These are phyloP conservation scores for Tolypocladium paradoxum DNA, from an alignment of 2,329 filamentous ascomycete genomes.

Conservation along the genomic window DNA sequence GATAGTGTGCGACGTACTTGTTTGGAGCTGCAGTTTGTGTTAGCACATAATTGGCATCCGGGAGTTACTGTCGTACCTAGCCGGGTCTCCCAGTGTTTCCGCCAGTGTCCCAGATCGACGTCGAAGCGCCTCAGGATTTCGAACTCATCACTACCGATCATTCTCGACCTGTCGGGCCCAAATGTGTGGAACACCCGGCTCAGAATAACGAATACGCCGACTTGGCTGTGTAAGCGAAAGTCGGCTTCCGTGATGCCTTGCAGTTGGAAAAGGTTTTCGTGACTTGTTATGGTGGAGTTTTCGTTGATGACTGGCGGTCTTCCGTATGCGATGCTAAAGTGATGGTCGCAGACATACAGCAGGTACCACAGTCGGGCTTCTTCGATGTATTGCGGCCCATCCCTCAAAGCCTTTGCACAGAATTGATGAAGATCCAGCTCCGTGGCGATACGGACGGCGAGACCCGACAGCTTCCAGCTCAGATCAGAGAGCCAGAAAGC, in stretches of 20 bases:
- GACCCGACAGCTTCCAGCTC: constrained; percentile 45
- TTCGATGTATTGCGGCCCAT: constrained; percentile 37
- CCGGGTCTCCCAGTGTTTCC: constrained; percentile 23
- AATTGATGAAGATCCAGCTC: constrained; percentile 45
- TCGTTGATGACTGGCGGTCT: constrained; percentile 50
- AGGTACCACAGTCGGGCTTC: constrained; percentile 51
- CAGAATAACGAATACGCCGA: constrained; percentile 48
- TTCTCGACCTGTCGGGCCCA: constrained; percentile 38
- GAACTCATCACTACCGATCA: constrained; percentile 21
- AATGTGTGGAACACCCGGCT: constrained; percentile 48
- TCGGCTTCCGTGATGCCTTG: constrained; percentile 42
- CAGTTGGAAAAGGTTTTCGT: constrained; percentile 41
- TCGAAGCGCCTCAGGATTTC: constrained; percentile 17
- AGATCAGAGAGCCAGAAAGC: constrained; percentile 54
- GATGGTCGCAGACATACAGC: constrained; percentile 55
- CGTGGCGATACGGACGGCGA: constrained; percentile 46
- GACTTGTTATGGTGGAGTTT: constrained; percentile 43
- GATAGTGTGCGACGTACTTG: constrained; percentile 34
- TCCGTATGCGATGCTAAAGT: constrained; percentile 51
- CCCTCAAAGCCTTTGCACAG: constrained; percentile 34
- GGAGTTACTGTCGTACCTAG: constrained; percentile 11
- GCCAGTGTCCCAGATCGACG: constrained; percentile 23
- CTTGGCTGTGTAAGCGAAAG: constrained; percentile 46
- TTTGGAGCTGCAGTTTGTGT: constrained; percentile 24
- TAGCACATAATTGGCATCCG: not conserved